Conservation (phyloP, 2,329 filamentous ascomycete species). For the Hymenoscyphus albidus region DNA sequence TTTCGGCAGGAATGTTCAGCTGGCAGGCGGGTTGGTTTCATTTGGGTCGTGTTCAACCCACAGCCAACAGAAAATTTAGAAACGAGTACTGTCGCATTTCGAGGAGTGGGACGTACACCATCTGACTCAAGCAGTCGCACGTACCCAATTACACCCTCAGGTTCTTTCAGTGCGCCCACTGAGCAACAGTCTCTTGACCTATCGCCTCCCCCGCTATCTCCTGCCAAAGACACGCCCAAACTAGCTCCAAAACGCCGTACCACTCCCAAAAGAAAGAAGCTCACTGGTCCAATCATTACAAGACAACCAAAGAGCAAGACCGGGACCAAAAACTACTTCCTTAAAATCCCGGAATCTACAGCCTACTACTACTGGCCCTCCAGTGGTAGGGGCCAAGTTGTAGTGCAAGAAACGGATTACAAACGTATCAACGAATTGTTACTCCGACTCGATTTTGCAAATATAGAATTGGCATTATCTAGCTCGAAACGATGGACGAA, state of each 20-base stretch:
- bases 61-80: slow-evolving; percentile 16
- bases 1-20: slow-evolving; percentile 94
- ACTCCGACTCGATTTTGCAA: slow-evolving; percentile 70
- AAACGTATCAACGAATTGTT: slow-evolving; percentile 66
- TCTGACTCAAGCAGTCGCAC: not conserved
- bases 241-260: slow-evolving; percentile 24
- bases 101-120: slow-evolving; percentile 1
- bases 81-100: slow-evolving; percentile 19
- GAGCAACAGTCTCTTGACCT: slow-evolving; percentile 18
- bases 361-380: slow-evolving; percentile 64
- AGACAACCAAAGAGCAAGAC: slow-evolving; percentile 65
- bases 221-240: slow-evolving; percentile 10
- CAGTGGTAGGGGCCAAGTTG: slow-evolving; percentile 57
- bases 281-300: slow-evolving; percentile 58
- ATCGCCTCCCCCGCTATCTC: slow-evolving; percentile 1
- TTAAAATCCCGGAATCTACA: slow-evolving; percentile 49
- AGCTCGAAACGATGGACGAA: slow-evolving; percentile 69
- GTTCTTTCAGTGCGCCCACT: slow-evolving; percentile 26
- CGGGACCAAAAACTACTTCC: slow-evolving; percentile 46
- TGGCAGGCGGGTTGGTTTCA: slow-evolving; percentile 85
- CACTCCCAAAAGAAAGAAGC: slow-evolving; percentile 45
- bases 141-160: slow-evolving; percentile 17
- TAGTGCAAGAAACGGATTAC: slow-evolving; percentile 62
- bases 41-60: slow-evolving; percentile 77
- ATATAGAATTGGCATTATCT: slow-evolving; percentile 54